Evolutionary conservation across 2,329 filamentous ascomycete genomes (phyloP).

Genomic region (Juglanconis juglandina): DNA sequence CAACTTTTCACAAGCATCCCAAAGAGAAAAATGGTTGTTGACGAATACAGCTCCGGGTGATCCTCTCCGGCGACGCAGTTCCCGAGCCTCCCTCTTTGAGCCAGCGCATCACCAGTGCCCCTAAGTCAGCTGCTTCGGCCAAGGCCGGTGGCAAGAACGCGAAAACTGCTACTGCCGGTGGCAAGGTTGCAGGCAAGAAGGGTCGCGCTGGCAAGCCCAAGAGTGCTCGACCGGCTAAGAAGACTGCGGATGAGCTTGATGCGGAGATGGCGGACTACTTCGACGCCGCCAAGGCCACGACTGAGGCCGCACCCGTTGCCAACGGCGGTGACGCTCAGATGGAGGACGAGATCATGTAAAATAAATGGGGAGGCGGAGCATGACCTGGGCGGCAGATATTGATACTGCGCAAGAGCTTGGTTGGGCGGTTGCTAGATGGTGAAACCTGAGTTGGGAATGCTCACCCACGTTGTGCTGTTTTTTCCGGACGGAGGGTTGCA

Average conservation of each 20-base stretch:
- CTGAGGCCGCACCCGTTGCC: slow-evolving; percentile 43
- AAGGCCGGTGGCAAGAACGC: slow-evolving; percentile 59
- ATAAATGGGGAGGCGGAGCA: neutral
- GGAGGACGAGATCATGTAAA: slow-evolving; percentile 61
- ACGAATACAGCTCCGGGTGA: slow-evolving; percentile 72
- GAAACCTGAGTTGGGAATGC: neutral
- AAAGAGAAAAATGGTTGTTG: neutral
- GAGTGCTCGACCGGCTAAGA: slow-evolving; percentile 67
- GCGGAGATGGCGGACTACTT: slow-evolving; percentile 99
- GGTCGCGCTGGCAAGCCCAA: slow-evolving; percentile 46
- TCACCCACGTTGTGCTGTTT: neutral
- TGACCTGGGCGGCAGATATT: neutral
- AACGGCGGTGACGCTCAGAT: slow-evolving; percentile 56
- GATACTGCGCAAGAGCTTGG: neutral
- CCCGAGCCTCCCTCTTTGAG: slow-evolving; percentile 68
- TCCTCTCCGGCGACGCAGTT: slow-evolving; percentile 69
- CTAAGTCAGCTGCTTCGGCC: slow-evolving; percentile 74
- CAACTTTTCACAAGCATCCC: neutral
- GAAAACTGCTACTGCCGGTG: slow-evolving; percentile 38
- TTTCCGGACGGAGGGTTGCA: neutral
- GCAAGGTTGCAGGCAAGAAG: slow-evolving; percentile 48
- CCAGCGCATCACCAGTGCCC: slow-evolving; percentile 74
- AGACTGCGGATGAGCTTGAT: slow-evolving; percentile 93
- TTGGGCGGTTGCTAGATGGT: neutral
- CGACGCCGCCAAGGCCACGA: slow-evolving; percentile 42